phyloP scores from a whole-genome alignment of 495 filamentous ascomycete genomes.

The Aspergillus ellipticus region DNA sequence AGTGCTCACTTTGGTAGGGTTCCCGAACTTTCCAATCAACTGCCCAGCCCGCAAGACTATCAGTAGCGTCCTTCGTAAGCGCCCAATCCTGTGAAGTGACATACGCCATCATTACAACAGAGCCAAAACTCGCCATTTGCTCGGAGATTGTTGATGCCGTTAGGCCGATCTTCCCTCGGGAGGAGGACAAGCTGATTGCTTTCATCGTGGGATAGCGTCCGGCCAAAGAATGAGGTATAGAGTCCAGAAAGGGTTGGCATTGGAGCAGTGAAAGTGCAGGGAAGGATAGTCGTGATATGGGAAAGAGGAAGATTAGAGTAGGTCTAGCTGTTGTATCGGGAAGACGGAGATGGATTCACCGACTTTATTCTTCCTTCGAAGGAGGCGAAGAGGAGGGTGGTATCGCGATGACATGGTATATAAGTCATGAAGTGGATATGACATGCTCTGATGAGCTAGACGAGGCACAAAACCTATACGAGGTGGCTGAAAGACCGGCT shows the following conservation, averaged over 20 bases:
- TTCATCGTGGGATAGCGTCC: background rate
- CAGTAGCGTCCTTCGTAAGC: background rate
- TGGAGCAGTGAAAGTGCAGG: background rate
- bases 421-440: no score
- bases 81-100: background rate
- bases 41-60: background rate
- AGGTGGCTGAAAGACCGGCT: background rate
- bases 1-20: background rate
- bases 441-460: background rate
- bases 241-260: constrained; percentile 9
- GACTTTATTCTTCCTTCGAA: no score
- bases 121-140: constrained; percentile 6
- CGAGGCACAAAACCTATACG: background rate
- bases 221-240: constrained; percentile 3
- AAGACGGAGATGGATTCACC: background rate
- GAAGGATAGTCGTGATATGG: background rate
- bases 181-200: background rate
- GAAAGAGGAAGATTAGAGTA: no score
- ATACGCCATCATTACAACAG: constrained; percentile 5
- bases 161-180: background rate
- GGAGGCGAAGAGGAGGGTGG: no score
- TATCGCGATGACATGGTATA: no score
- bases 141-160: background rate
- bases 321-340: background rate
- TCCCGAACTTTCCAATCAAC: constrained; percentile 6